A percentile compares a stretch with the other conserved stretches of the same genome.
Evolutionary conservation across 148 eudicot genomes (phyloP).

Genomic region (Arctostaphylos glauca): DNA sequence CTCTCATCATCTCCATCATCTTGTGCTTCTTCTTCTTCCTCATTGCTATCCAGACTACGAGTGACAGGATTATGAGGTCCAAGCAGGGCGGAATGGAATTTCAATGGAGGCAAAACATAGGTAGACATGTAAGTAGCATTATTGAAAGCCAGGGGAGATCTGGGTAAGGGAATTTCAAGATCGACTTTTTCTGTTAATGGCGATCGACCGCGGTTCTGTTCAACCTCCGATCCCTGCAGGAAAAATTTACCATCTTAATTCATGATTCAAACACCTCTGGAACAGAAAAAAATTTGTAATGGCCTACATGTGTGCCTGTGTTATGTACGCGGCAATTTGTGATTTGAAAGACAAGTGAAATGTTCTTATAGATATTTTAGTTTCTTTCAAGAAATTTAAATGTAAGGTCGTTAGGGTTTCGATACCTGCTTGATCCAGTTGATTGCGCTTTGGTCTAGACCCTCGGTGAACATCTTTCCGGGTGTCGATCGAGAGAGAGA

Average conservation of each 20-base stretch:
- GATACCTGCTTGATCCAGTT: constrained; percentile 78
- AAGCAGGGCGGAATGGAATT: constrained; percentile 63
- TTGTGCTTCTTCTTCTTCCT: constrained; percentile 35
- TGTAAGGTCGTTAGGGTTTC: background rate
- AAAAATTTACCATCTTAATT: background rate
- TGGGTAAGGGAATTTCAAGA: constrained; percentile 34
- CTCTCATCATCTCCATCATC: constrained; percentile 55
- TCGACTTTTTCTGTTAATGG: constrained; percentile 47
- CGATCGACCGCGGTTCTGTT: constrained; percentile 27
- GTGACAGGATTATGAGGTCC: constrained; percentile 38
- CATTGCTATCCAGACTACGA: constrained; percentile 35
- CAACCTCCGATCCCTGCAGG: constrained; percentile 55
- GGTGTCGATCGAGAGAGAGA: background rate
- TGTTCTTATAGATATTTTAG: too few species aligned
- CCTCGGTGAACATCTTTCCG: constrained; percentile 72
- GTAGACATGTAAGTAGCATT: constrained; percentile 39
- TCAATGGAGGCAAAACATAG: constrained; percentile 63
- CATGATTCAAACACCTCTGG: background rate
- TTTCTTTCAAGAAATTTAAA: background rate
- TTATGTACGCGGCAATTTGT: background rate
- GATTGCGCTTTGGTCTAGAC: constrained; percentile 73
- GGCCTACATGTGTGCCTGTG: too few species aligned
- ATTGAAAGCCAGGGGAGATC: constrained; percentile 44
- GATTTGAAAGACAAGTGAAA: background rate
- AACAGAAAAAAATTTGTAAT: background rate